phyloP scores from a whole-genome alignment of 2,329 filamentous ascomycete species.

The Geosmithia morbida region DNA sequence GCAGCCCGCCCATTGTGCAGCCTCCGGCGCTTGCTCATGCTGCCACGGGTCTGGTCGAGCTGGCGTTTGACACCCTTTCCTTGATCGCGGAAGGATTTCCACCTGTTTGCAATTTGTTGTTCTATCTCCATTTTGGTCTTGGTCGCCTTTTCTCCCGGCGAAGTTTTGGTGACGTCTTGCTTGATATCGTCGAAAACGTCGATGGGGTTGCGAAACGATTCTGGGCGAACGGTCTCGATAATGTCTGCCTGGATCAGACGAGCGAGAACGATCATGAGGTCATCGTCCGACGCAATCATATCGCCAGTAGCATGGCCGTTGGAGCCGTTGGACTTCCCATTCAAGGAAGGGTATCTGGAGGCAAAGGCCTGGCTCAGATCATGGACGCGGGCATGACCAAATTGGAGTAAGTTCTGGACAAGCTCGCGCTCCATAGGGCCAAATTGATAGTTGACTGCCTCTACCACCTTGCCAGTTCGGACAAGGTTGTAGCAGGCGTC shows the following conservation, averaged over 20 bases:
- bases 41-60: slow-evolving; percentile 25
- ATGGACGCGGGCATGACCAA: slow-evolving; percentile 62
- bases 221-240: slow-evolving; percentile 45
- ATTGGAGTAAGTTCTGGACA: slow-evolving; percentile 57
- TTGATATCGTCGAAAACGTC: slow-evolving; percentile 50
- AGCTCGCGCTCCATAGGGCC: slow-evolving; percentile 62
- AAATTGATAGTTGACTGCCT: slow-evolving; percentile 59
- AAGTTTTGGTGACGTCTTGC: slow-evolving; percentile 40
- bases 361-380: slow-evolving; percentile 54
- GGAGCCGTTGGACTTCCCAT: slow-evolving; percentile 18
- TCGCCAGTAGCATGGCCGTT: slow-evolving; percentile 12
- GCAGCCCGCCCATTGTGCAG: slow-evolving; percentile 30
- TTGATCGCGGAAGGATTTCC: slow-evolving; percentile 38
- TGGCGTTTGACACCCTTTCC: slow-evolving; percentile 35
- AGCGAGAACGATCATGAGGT: slow-evolving; percentile 34
- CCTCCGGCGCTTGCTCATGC: slow-evolving; percentile 36
- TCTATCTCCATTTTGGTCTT: slow-evolving; percentile 54
- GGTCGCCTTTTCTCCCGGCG: slow-evolving; percentile 21
- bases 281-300: slow-evolving; percentile 27
- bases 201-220: slow-evolving; percentile 43
- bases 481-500: slow-evolving; percentile 69
- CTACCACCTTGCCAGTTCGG: slow-evolving; percentile 67
- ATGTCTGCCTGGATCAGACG: slow-evolving; percentile 51
- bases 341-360: slow-evolving; percentile 18
- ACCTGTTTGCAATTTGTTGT: slow-evolving; percentile 35